These are phyloP conservation scores for Pouteria glomerata DNA, from an alignment of 148 eudicot genomes.

Conservation along the genomic window DNA sequence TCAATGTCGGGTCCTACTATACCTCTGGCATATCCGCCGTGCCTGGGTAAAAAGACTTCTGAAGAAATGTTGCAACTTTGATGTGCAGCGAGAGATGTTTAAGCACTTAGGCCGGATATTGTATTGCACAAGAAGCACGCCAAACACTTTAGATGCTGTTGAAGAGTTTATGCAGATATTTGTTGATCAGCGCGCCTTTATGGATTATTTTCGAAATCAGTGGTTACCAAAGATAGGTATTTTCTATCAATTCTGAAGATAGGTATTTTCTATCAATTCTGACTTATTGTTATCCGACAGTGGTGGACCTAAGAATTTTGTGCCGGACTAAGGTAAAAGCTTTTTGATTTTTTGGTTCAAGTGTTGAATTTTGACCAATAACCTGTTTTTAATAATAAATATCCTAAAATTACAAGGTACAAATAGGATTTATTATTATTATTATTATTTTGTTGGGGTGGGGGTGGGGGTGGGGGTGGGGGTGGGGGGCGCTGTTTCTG, in stretches of 20 bases:
- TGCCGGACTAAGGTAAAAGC: too few species aligned
- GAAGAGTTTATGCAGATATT: slow-evolving; percentile 29
- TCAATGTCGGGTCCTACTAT: slow-evolving; percentile 25
- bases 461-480: too few species aligned
- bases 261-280: slow-evolving; percentile 6
- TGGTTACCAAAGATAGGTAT: slow-evolving; percentile 33
- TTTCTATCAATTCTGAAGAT: too few species aligned
- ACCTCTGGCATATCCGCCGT: slow-evolving; percentile 34
- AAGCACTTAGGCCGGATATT: slow-evolving; percentile 27
- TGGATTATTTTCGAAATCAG: slow-evolving; percentile 18
- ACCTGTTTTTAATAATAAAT: too few species aligned
- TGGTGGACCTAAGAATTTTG: too few species aligned
- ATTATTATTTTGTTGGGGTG: too few species aligned
- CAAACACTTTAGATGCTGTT: slow-evolving; percentile 13
- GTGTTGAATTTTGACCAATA: too few species aligned
- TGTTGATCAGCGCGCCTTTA: slow-evolving; percentile 25
- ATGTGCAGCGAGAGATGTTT: slow-evolving; percentile 31
- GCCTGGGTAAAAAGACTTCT: slow-evolving; percentile 23
- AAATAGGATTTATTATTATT: too few species aligned
- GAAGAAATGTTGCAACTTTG: slow-evolving; percentile 27
- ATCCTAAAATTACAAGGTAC: too few species aligned
- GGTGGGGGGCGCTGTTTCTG: too few species aligned
- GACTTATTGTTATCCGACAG: background rate
- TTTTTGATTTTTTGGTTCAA: too few species aligned
- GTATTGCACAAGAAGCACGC: slow-evolving; percentile 23